Base-by-base conservation (phyloP, 208 protist species). In the Leptomonas seymouri region DNA sequence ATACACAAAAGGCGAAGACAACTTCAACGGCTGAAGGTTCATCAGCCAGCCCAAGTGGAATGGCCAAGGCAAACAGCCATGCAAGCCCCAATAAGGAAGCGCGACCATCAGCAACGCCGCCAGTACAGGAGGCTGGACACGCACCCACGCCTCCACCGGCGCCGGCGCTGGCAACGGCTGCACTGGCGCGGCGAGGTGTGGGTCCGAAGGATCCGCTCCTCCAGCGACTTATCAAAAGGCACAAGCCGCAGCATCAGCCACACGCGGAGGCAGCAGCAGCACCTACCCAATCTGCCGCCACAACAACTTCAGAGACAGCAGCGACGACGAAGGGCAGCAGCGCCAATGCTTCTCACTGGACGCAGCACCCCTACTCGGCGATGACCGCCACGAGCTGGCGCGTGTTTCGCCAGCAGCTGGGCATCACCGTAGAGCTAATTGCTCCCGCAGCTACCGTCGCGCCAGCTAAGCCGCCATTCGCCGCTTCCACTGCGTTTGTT, bases 331-430 rank as follows among this genome's bases (percentile, higher is more conserved):
- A 9, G 7, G 9, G 23, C 23, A 71, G 21, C 11, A 34, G 36
- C 45, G 28, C 28, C 7, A 34, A 51, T 12, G 3, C 42, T 28
- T 58, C 67, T 20, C 88, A 91, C 60, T 94, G 89, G 86, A 87
- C 86, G 34, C 70, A 64, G 28, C 84, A 74, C 15, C 57, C 68
- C 9, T 74, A 87, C 14, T 77, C 75, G 0, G 76, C 78, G 39
- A 92, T 96, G 86, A 88, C 76, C 11, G 30, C 51, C 27, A 79
- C 76, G 5, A 86, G 88, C 60, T 96, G 88, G 87, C 65, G 77
- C 23, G 78, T 91, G 2, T 90, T 96, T 48, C 84, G 88, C 18
- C 74, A 86, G 53, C 76, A 93, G 59, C 30, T 96, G 3, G 91
- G 91, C 41, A 87, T 96, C 60, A 75, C 79, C 8, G 31, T 95